phyloP scores from a whole-genome alignment of 805 yeast species.

The Cyberlindnera maritima region DNA sequence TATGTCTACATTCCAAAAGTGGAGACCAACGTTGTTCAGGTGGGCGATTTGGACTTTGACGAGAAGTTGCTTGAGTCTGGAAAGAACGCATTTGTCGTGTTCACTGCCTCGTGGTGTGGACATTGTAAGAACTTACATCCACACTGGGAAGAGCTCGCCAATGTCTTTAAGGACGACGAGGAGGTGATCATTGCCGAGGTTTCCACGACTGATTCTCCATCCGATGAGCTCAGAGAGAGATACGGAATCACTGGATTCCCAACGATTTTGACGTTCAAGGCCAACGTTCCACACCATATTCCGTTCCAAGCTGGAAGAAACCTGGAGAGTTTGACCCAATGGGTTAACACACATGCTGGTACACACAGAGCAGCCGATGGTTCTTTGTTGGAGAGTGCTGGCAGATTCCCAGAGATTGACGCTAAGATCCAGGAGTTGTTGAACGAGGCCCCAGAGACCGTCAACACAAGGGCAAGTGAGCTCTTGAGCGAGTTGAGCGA shows the following conservation, averaged over 20 bases:
- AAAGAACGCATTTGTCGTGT: slow-evolving; percentile 26
- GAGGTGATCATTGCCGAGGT: slow-evolving; percentile 43
- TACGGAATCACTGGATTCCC: slow-evolving; percentile 49
- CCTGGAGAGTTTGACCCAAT: slow-evolving; percentile 49
- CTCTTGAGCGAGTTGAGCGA: slow-evolving; percentile 28
- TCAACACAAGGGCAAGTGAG: slow-evolving; percentile 30
- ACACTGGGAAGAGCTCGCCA: slow-evolving; percentile 44
- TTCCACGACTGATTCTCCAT: slow-evolving; percentile 40
- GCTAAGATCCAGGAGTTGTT: slow-evolving; percentile 28
- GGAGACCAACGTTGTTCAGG: slow-evolving; percentile 25
- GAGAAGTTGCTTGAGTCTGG: slow-evolving; percentile 28
- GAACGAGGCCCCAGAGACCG: slow-evolving; percentile 22
- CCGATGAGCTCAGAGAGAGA: slow-evolving; percentile 37
- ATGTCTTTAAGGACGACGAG: slow-evolving; percentile 37
- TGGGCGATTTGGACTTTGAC: slow-evolving; percentile 33
- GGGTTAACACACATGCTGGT: slow-evolving; percentile 42
- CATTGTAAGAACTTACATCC: slow-evolving; percentile 51
- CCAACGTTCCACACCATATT: slow-evolving; percentile 32
- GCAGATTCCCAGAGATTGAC: slow-evolving; percentile 19
- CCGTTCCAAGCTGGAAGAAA: slow-evolving; percentile 39
- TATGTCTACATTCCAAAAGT: slow-evolving; percentile 28
- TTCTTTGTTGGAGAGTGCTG: slow-evolving; percentile 29
- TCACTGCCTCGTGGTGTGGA: slow-evolving; percentile 57
- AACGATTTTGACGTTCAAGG: slow-evolving; percentile 44
- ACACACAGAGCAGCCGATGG: slow-evolving; percentile 38